A percentile compares a stretch with the other conserved stretches of the same genome.
These are phyloP conservation scores for Crucihimalaya himalaica DNA, from an alignment of 345 rosid species.

Conservation along the genomic window DNA sequence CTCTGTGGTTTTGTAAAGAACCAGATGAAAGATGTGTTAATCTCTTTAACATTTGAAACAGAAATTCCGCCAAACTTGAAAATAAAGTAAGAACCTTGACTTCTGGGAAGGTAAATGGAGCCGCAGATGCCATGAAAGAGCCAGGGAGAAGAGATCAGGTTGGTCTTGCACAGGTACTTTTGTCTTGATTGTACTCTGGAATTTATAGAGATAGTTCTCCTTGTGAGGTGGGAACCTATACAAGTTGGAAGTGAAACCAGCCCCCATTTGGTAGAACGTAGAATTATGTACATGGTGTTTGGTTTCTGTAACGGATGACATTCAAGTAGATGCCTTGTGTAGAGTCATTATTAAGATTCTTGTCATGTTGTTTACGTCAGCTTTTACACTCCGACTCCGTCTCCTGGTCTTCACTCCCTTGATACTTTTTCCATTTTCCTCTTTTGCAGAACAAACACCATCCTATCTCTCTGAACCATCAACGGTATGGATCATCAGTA, in stretches of 20 bases:
- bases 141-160: not conserved
- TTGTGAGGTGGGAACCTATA: not conserved
- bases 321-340: not conserved
- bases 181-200: not conserved
- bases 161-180: constrained; percentile 16
- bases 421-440: constrained; percentile 9
- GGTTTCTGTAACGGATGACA: not conserved
- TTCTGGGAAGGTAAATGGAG: not conserved
- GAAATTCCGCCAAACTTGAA: constrained; percentile 18
- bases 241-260: not conserved
- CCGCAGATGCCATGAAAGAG: constrained; percentile 10
- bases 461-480: constrained; percentile 10
- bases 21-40: not conserved
- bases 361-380: constrained; percentile 7
- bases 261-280: not conserved
- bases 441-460: constrained; percentile 24
- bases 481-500: constrained; percentile 25
- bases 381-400: not conserved
- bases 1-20: not conserved
- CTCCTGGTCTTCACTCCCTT: constrained; percentile 9
- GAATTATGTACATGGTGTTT: not conserved
- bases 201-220: not conserved
- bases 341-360: not conserved
- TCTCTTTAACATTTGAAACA: constrained; percentile 2
- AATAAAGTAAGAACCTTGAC: constrained; percentile 4